Percentiles rank a stretch among this genome's conserved stretches.
These are phyloP conservation scores for Trypanosomatidae sp. DNA, from an alignment of 208 protist species.

Conservation along the genomic window DNA sequence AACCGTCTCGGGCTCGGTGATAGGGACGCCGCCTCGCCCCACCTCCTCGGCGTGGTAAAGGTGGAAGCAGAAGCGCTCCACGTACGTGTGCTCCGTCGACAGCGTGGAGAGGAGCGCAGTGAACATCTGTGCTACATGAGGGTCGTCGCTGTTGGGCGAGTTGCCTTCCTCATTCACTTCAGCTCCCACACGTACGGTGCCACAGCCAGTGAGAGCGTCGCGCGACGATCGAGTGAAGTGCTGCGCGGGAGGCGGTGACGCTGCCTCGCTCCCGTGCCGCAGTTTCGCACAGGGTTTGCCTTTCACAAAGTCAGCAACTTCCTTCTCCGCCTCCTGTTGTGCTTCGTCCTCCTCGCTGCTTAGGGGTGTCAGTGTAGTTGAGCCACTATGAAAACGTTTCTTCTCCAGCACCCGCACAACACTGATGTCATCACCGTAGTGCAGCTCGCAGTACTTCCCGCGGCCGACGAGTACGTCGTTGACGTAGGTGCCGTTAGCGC, in stretches of 20 bases:
- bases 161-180: constrained; percentile 4
- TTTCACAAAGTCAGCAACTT: neutral
- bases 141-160: neutral
- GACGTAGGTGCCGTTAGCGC: constrained; percentile 79
- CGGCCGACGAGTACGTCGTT: constrained; percentile 63
- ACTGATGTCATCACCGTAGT: constrained; percentile 62
- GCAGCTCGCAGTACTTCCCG: constrained; percentile 39
- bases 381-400: constrained; percentile 1
- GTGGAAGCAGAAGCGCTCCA: constrained; percentile 53
- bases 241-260: neutral
- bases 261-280: neutral
- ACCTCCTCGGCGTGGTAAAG: constrained; percentile 32
- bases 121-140: constrained; percentile 20
- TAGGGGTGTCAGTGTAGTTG: neutral
- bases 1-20: neutral
- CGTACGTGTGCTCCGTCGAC: constrained; percentile 29
- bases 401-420: constrained; percentile 49
- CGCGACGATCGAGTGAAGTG: neutral
- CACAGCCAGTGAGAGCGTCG: neutral
- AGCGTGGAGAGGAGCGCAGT: constrained; percentile 21
- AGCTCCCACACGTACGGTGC: neutral
- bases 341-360: constrained; percentile 11
- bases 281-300: neutral
- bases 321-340: neutral
- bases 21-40: neutral